These are phyloP conservation scores for Rhododendron griersonianum DNA, from an alignment of 148 eudicot species.

Conservation along the genomic window DNA sequence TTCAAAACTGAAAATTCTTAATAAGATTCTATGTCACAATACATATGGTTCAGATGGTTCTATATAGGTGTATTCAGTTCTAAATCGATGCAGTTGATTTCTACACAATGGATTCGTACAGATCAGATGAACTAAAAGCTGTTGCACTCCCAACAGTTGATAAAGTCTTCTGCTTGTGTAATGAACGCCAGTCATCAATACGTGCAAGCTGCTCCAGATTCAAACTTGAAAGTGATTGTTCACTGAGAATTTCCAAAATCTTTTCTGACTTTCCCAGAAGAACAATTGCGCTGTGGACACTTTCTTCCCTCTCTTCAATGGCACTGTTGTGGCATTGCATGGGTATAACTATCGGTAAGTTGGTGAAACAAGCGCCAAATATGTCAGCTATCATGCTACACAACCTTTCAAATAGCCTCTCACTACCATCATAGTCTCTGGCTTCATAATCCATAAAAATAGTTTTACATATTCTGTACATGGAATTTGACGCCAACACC, in stretches of 20 bases:
- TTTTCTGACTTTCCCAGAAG: constrained; percentile 43
- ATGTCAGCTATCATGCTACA: constrained; percentile 36
- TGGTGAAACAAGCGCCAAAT: constrained; percentile 35
- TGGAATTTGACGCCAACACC: constrained; percentile 46
- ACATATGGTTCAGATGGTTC: neutral
- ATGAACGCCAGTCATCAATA: constrained; percentile 39
- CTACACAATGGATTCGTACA: constrained; percentile 25
- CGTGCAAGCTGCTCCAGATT: constrained; percentile 24
- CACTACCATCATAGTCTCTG: constrained; percentile 14
- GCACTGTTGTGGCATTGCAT: constrained; percentile 35
- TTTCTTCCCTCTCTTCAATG: constrained; percentile 42
- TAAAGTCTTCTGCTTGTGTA: constrained; percentile 19
- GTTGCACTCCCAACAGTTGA: constrained; percentile 9
- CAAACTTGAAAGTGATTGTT: constrained; percentile 19
- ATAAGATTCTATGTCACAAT: neutral
- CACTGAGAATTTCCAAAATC: constrained; percentile 30
- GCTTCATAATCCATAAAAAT: constrained; percentile 19
- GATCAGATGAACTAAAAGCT: constrained; percentile 23
- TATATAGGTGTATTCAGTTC: neutral
- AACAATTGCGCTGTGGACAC: constrained; percentile 30
- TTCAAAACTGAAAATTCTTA: too few relatives aligned
- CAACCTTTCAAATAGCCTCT: constrained; percentile 32
- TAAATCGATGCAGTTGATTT: neutral
- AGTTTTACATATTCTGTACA: constrained; percentile 46
- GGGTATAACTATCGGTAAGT: constrained; percentile 31